Evolutionary conservation across 2,329 filamentous ascomycete species (phyloP), one percentile per base, ranked within the genome.

Genomic region (Ophiognomonia clavigignenti-juglandacearum): DNA sequence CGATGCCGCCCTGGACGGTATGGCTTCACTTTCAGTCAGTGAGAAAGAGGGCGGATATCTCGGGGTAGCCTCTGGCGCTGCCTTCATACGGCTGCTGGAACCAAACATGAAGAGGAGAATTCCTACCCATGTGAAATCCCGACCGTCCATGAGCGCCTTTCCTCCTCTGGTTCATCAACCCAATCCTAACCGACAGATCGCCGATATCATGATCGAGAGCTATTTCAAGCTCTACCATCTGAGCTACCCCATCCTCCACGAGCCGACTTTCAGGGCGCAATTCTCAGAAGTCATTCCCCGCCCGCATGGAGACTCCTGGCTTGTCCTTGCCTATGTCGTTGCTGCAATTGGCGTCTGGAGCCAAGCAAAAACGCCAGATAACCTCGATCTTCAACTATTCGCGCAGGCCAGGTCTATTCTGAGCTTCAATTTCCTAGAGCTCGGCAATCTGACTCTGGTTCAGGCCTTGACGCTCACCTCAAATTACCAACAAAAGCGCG

Each of bases 361-460:
- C 38, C 50, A 47, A 11, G 51, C 51, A 9, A 53, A 47, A 29
- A 43, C 43, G 2, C 40, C 39, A 4, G 48, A 53, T 24, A 53
- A 69, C 3, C 61, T 77, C 7, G 76, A 80, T 54, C 58, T 77
- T 14, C 70, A 73, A 6, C 59, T 80, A 0, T 67, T 78, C 27
- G 72, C 74, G 3, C 75, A 79, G 51, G 68, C 51, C 36, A 47
- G 51, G 18, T 53, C 51, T 24, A 53, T 53, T 24, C 24, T 53
- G 41, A 51, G 44, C 13, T 53, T 53, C 34, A 53, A 53, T 31
- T 53, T 53, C 14, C 29, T 53, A 19, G 51, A 53, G 19, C 47
- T 53, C 41, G 51, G 51, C 38, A 53, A 53, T 50, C 51, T 64
- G 27, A 62, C 59, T 1, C 54, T 63, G 6, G 61, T 64, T 14